Percentiles rank a stretch among this genome's conserved stretches.
These are phyloP conservation scores for Ceratocystis cubensis DNA, from an alignment of 2,329 filamentous ascomycete genomes.

Conservation along the genomic window DNA sequence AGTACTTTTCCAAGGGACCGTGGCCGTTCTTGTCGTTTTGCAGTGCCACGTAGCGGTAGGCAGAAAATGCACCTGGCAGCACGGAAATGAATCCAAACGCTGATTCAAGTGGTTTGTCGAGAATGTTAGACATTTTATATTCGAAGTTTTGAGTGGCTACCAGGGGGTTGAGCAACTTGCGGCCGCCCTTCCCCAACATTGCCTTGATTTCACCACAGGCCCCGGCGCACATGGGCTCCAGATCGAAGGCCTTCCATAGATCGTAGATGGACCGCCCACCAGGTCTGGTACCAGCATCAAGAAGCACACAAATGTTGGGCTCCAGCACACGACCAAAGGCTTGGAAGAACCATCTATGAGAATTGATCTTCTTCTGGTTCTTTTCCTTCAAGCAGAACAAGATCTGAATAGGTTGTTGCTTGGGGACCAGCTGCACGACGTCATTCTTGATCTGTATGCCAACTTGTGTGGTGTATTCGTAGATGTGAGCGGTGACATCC, in stretches of 20 bases:
- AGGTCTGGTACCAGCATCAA: conserved; percentile 91
- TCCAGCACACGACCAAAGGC: conserved; percentile 86
- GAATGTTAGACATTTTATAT: conserved; percentile 99
- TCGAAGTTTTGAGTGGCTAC: conserved; percentile 97
- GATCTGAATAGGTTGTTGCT: conserved; percentile 85
- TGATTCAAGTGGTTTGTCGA: conserved; percentile 94
- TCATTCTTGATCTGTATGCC: conserved; percentile 82
- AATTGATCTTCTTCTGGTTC: conserved; percentile 99
- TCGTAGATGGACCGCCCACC: conserved; percentile 94
- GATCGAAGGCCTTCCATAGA: conserved; percentile 94
- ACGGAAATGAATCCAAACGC: conserved; percentile 97
- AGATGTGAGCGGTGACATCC: conserved; percentile 93
- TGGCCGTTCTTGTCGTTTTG: conserved; percentile 95
- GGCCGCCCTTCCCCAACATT: conserved; percentile 75
- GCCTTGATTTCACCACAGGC: conserved; percentile 98
- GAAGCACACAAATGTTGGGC: conserved; percentile 89
- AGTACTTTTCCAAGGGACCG: conserved; percentile 91
- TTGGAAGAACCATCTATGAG: conserved; percentile 97
- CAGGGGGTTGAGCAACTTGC: conserved; percentile 81
- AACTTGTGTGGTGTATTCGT: conserved; percentile 85
- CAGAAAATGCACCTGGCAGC: conserved; percentile 93
- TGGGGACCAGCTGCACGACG: conserved; percentile 70
- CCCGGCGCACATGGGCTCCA: conserved; percentile 94
- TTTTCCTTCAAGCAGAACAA: conserved; percentile 98
- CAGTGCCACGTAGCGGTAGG: conserved; percentile 84